Percentiles rank a stretch among this genome's conserved stretches.
These are phyloP conservation scores for Porpolomopsis calyptriformis DNA, from an alignment of 768 basidiomycete genomes.

Conservation along the genomic window DNA sequence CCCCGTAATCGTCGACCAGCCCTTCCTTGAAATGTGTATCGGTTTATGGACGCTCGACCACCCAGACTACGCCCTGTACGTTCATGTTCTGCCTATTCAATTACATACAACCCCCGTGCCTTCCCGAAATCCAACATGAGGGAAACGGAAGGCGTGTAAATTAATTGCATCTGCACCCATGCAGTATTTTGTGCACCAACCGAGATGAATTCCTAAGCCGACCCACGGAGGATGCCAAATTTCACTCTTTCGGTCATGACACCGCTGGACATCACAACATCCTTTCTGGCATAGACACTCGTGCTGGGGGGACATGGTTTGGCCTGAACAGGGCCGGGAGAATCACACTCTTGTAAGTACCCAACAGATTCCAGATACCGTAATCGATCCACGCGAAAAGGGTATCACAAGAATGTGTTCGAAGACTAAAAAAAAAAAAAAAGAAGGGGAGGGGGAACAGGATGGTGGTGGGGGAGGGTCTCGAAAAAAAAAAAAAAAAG, in stretches of 20 bases:
- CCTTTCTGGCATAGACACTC: slow-evolving; percentile 64
- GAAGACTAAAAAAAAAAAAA: no score
- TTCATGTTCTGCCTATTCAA: no score
- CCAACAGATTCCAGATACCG: not conserved
- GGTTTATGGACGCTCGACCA: slow-evolving; percentile 69
- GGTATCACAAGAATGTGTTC: not conserved
- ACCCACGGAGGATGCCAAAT: slow-evolving; percentile 54
- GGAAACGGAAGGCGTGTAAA: no score
- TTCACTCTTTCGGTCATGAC: slow-evolving; percentile 49
- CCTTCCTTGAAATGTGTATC: slow-evolving; percentile 51
- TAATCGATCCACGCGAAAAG: slow-evolving; percentile 12
- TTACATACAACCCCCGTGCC: no score
- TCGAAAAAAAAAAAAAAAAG: no score
- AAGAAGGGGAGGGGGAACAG: no score
- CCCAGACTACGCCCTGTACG: slow-evolving; percentile 71
- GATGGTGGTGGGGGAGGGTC: no score
- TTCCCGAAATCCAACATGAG: no score
- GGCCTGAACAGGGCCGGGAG: slow-evolving; percentile 57
- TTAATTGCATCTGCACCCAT: not conserved
- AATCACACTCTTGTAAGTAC: slow-evolving; percentile 60
- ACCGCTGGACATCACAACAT: slow-evolving; percentile 25
- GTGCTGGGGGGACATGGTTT: slow-evolving; percentile 77
- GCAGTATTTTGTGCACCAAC: slow-evolving; percentile 64
- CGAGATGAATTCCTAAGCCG: slow-evolving; percentile 65
- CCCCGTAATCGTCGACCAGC: slow-evolving; percentile 5